Base-by-base conservation (phyloP, 2,329 filamentous ascomycete species). In the Cyphellophora attinorum region DNA sequence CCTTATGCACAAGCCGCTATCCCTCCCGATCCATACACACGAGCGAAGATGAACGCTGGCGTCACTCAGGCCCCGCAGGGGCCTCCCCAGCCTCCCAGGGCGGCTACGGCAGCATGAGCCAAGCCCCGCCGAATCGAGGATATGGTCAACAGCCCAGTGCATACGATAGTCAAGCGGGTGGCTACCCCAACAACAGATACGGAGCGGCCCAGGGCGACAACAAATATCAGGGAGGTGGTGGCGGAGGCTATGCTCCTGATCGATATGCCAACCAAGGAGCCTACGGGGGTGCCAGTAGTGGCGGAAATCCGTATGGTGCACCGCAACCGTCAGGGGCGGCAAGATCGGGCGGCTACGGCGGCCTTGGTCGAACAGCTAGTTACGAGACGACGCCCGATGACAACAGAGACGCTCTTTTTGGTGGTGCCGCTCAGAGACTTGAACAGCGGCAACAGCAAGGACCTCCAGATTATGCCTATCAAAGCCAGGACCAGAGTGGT, bases 331-430 rank as follows among this genome's bases (percentile, higher is more conserved):
- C 39, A 48, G 43, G 64, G n/a, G 64, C 63, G 35, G 65, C 64
- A 45, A 60, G 64, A 27, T 47, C 60, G 41, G 65, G 67, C 41
- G 69, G 70, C 33, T 74, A 74, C 44, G 70, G 70, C 40, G 70
- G 70, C n/a, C 52, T 75, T 36, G 72, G 71, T 30, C 57, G 62
- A 29, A 48, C 55, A 31, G 60, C 64, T 42, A 62, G 64, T 33
- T 65, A 68, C 35, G 66, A 72, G 44, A 66, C 68, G 19, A 58
- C 59, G 31, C 62, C 60, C 10, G 73, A 76, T 39, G 62, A 61
- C 23, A 71, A 68, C 37, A 61, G 72, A 41, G 67, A 72, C 48
- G 71, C 69, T 29, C 61, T 79, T 2, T 78, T 79, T 39, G 74
- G 73, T 14, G 68, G 68, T 39, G 72, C 74, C 2, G 53, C 60